Evolutionary conservation across 495 filamentous ascomycete species (phyloP).

Genomic region (Neurospora terricola): DNA sequence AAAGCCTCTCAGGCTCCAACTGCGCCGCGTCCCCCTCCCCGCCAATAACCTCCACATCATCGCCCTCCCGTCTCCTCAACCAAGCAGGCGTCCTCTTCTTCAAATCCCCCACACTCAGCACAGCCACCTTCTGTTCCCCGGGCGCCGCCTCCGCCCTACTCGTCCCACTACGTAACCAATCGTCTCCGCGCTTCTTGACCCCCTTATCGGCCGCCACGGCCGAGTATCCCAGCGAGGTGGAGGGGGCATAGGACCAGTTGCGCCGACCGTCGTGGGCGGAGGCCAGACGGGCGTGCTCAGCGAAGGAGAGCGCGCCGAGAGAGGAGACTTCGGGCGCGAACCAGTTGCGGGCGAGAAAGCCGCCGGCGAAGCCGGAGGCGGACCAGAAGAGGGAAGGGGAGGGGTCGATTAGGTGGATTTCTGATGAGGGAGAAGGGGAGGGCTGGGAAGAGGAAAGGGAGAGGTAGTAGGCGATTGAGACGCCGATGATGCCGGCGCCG

Average conservation of each 20-base stretch:
- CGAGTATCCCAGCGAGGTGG: slow-evolving; percentile 49
- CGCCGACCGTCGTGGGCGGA: slow-evolving; percentile 46
- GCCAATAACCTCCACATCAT: slow-evolving; percentile 51
- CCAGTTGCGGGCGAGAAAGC: slow-evolving; percentile 71
- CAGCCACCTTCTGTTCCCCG: slow-evolving; percentile 10
- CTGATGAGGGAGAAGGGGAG: slow-evolving; percentile 37
- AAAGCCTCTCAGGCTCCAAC: slow-evolving; percentile 52
- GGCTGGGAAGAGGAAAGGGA: slow-evolving; percentile 41
- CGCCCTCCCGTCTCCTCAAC: slow-evolving; percentile 44
- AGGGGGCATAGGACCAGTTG: slow-evolving; percentile 61
- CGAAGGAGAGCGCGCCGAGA: slow-evolving; percentile 58
- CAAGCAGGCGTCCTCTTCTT: slow-evolving; percentile 38
- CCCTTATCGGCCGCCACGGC: slow-evolving; percentile 20
- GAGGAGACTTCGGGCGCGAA: slow-evolving; percentile 42
- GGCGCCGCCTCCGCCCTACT: slow-evolving; percentile 53
- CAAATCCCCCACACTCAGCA: neutral
- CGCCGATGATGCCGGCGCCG: slow-evolving; percentile 69
- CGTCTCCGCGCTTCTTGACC: slow-evolving; percentile 32
- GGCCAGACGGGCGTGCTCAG: slow-evolving; percentile 55
- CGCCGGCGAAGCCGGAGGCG: slow-evolving; percentile 64
- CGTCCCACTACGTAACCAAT: slow-evolving; percentile 54
- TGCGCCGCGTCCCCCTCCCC: slow-evolving; percentile 55
- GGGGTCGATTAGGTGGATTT: slow-evolving; percentile 62
- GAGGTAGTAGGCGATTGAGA: slow-evolving; percentile 70
- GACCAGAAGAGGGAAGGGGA: slow-evolving; percentile 55